Evolutionary conservation across 257 asterid genomes (phyloP).

Genomic region (Gentiana dahurica): DNA sequence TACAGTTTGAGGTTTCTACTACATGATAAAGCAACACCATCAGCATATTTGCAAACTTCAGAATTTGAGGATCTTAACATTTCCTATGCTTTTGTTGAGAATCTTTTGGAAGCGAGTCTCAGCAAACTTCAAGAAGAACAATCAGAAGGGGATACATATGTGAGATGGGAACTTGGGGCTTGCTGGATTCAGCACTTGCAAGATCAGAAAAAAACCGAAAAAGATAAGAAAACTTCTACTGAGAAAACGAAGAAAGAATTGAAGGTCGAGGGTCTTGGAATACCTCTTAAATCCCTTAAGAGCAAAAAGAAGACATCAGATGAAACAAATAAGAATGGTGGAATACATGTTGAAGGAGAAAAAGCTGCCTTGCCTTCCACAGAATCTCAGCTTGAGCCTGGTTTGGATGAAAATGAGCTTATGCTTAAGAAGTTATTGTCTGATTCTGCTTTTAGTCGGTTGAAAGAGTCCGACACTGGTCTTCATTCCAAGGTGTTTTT

Average conservation of each 20-base stretch:
- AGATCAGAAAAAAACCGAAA: slow-evolving; percentile 87
- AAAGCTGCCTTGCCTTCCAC: slow-evolving; percentile 22
- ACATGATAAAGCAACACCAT: slow-evolving; percentile 41
- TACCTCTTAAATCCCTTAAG: slow-evolving; percentile 77
- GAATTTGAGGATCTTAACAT: slow-evolving; percentile 46
- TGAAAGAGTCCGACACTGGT: slow-evolving; percentile 85
- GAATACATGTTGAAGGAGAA: slow-evolving; percentile 41
- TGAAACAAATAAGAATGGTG: slow-evolving; percentile 31
- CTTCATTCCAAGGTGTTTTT: slow-evolving; percentile 69
- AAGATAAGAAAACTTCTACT: slow-evolving; percentile 58
- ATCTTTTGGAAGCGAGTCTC: slow-evolving; percentile 75
- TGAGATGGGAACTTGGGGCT: slow-evolving; percentile 99
- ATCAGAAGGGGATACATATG: slow-evolving; percentile 42
- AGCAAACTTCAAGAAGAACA: slow-evolving; percentile 69
- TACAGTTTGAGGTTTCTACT: slow-evolving; percentile 87
- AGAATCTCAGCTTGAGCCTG: slow-evolving; percentile 40
- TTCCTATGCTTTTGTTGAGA: slow-evolving; percentile 56
- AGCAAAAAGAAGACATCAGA: slow-evolving; percentile 58
- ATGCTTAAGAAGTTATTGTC: slow-evolving; percentile 52
- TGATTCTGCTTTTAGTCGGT: slow-evolving; percentile 56
- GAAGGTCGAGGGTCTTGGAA: slow-evolving; percentile 98
- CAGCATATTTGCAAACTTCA: slow-evolving; percentile 26
- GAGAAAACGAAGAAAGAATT: slow-evolving; percentile 69
- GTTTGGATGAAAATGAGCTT: slow-evolving; percentile 46
- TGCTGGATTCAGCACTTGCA: slow-evolving; percentile 98